Evolutionary conservation across 768 basidiomycete genomes (phyloP).

Genomic region (Coprinellus aureogranulatus): DNA sequence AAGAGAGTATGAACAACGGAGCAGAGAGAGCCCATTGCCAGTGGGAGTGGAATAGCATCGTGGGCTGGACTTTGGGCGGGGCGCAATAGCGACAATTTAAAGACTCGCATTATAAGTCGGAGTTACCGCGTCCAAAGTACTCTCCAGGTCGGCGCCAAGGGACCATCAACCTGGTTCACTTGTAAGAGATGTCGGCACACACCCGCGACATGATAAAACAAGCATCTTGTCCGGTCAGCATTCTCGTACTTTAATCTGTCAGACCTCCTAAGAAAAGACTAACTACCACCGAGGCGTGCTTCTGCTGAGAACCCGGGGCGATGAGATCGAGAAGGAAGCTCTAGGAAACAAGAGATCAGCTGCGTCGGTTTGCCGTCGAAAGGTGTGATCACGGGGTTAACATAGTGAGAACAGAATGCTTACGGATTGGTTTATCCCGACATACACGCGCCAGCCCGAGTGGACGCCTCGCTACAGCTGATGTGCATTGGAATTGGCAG

Average conservation of each 20-base stretch:
- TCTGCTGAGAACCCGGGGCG: too few species aligned
- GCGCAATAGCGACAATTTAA: not conserved
- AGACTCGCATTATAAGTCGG: not conserved
- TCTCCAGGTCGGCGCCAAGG: not conserved
- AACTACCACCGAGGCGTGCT: too few species aligned
- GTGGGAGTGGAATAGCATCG: conserved; percentile 11
- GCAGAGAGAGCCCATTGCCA: conserved; percentile 18
- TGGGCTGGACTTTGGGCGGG: not conserved
- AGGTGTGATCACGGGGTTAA: too few species aligned
- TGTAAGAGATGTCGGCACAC: not conserved
- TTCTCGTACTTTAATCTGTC: not conserved
- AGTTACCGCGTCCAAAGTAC: not conserved
- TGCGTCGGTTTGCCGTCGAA: too few species aligned
- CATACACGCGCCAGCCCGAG: too few species aligned
- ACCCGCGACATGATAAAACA: not conserved
- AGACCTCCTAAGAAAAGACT: too few species aligned
- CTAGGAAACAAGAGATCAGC: too few species aligned
- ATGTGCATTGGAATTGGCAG: too few species aligned
- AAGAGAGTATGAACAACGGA: conserved; percentile 15
- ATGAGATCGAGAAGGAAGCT: too few species aligned
- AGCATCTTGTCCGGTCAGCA: not conserved
- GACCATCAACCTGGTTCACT: not conserved
- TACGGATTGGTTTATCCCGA: too few species aligned
- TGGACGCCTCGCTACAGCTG: too few species aligned
- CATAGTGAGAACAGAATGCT: too few species aligned